Conservation (phyloP, 2,329 filamentous ascomycete genomes). For the Ophiostoma sp. region DNA sequence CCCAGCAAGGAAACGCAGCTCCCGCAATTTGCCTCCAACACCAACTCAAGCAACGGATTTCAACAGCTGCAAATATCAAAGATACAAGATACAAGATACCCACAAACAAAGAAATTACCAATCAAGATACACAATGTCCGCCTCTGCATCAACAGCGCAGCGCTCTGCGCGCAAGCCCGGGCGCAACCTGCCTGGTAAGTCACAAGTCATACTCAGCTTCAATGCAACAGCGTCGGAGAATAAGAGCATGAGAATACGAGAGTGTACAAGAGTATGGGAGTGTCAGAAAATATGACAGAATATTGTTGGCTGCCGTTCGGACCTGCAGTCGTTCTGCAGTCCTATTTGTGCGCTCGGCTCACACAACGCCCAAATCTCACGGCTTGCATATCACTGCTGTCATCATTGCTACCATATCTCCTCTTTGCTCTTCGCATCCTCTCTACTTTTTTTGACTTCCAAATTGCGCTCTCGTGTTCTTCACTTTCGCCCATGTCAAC, state of each 20-base stretch:
- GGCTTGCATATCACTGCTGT: background rate
- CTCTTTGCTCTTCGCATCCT: background rate
- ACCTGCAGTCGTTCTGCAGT: background rate
- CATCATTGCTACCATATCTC: background rate
- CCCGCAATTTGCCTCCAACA: background rate
- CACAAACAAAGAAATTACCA: background rate
- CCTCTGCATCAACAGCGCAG: background rate
- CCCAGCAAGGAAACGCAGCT: background rate
- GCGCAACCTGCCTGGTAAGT: slow-evolving; percentile 7
- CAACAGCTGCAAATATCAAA: background rate
- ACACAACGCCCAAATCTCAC: background rate
- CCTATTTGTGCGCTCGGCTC: background rate
- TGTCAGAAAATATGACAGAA: too few species aligned
- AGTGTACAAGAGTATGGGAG: background rate
- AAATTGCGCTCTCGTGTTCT: background rate
- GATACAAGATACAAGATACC: background rate
- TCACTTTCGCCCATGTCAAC: background rate
- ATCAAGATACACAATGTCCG: background rate
- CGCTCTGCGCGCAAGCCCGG: slow-evolving; percentile 6
- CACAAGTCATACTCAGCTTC: background rate
- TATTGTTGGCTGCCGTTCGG: background rate
- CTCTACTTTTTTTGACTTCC: background rate
- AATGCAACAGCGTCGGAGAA: background rate
- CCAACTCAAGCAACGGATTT: background rate
- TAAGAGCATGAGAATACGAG: background rate